Conservation (phyloP, 116 monocot genomes). For the Cymodocea nodosa region DNA sequence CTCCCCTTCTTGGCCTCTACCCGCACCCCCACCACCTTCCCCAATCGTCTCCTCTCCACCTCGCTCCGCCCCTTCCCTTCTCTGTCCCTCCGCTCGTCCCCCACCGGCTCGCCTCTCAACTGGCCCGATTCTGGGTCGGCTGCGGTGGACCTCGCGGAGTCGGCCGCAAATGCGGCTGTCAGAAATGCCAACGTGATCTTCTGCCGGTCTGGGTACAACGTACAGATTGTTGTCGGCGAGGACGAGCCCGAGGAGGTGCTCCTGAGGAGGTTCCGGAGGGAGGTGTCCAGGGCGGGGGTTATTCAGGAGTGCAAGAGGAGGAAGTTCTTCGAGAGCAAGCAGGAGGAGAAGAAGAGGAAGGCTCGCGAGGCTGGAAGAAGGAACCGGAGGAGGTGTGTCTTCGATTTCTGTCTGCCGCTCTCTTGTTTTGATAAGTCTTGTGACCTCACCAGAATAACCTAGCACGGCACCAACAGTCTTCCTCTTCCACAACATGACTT, state of each 20-base stretch:
- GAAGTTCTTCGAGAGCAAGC: conserved; percentile 59
- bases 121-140: not conserved
- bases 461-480: too few relatives aligned
- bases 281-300: conserved; percentile 71
- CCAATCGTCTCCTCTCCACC: not conserved
- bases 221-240: conserved; percentile 75
- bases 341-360: conserved; percentile 73
- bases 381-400: conserved; percentile 42
- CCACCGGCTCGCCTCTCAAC: not conserved
- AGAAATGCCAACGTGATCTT: conserved; percentile 21
- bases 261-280: conserved; percentile 64
- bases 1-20: not conserved
- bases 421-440: too few relatives aligned
- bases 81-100: conserved; percentile 1
- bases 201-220: conserved; percentile 62
- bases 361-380: conserved; percentile 41
- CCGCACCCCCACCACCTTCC: not conserved
- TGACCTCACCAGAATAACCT: too few relatives aligned
- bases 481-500: too few relatives aligned
- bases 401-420: not conserved
- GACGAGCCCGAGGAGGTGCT: conserved; percentile 65
- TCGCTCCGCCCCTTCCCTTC: not conserved
- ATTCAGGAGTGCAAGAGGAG: conserved; percentile 81
- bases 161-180: conserved; percentile 9
- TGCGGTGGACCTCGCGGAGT: too few relatives aligned